phyloP scores from a whole-genome alignment of 2,329 filamentous ascomycete species.

The Talaromyces atroroseus region DNA sequence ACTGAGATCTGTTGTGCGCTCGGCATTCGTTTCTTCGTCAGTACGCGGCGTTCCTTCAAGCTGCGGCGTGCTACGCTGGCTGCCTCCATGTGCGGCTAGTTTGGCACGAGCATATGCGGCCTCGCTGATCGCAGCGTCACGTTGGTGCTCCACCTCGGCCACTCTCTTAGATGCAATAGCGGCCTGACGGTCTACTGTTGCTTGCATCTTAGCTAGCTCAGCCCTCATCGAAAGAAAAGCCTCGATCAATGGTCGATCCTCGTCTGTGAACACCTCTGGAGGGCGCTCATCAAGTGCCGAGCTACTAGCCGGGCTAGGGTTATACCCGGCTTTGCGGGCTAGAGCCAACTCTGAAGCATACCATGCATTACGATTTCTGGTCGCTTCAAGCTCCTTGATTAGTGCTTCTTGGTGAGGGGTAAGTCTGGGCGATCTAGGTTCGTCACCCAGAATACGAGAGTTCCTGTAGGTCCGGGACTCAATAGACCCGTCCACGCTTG shows the following conservation, averaged over 20 bases:
- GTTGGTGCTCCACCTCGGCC: slow-evolving; percentile 88
- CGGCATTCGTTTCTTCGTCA: slow-evolving; percentile 53
- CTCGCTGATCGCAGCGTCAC: slow-evolving; percentile 89
- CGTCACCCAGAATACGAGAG: slow-evolving; percentile 37
- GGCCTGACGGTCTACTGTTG: slow-evolving; percentile 82
- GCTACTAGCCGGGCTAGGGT: slow-evolving; percentile 63
- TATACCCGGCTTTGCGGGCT: slow-evolving; percentile 84
- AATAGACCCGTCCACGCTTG: slow-evolving; percentile 36
- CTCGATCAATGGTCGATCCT: slow-evolving; percentile 87
- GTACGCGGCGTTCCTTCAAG: slow-evolving; percentile 48
- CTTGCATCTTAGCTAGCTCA: slow-evolving; percentile 84
- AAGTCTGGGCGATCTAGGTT: slow-evolving; percentile 41
- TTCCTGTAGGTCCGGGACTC: slow-evolving; percentile 36
- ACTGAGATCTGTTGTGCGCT: slow-evolving; percentile 68
- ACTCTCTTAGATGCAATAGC: slow-evolving; percentile 80
- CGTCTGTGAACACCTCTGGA: slow-evolving; percentile 78
- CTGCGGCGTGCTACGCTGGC: slow-evolving; percentile 54
- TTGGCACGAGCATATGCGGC: slow-evolving; percentile 93
- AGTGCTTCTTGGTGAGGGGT: slow-evolving; percentile 55
- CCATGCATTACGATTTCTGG: slow-evolving; percentile 88
- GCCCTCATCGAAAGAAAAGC: slow-evolving; percentile 85
- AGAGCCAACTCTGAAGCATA: slow-evolving; percentile 92
- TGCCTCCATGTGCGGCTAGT: slow-evolving; percentile 73
- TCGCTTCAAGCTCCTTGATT: slow-evolving; percentile 77
- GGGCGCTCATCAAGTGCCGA: slow-evolving; percentile 70